Conservation (phyloP, 176 grass and related monocot genomes). For the Stipa capillata region DNA sequence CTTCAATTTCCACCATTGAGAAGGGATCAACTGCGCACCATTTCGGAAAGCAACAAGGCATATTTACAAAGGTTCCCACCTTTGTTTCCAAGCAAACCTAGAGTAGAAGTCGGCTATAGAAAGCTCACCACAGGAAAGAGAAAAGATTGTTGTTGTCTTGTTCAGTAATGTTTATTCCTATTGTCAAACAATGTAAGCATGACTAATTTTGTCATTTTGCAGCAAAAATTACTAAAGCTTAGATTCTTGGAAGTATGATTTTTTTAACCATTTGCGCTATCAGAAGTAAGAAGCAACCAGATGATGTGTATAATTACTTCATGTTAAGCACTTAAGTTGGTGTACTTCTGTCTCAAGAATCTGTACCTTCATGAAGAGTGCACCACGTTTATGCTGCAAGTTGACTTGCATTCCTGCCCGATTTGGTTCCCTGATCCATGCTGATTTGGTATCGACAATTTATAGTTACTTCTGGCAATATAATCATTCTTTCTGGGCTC, state of each 20-base stretch:
- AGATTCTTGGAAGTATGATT: not conserved
- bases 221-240: not conserved
- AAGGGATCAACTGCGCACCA: not conserved
- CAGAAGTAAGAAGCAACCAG: not conserved
- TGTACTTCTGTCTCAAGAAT: not conserved
- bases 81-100: constrained; percentile 42
- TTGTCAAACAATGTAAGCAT: constrained; percentile 1
- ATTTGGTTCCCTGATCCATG: constrained; percentile 42
- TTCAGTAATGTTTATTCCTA: not conserved
- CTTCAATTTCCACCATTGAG: constrained; percentile 37
- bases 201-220: not conserved
- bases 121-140: not conserved
- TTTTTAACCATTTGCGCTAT: not conserved
- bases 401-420: constrained; percentile 24
- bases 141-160: not conserved
- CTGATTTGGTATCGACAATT: constrained; percentile 21
- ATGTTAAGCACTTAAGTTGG: not conserved
- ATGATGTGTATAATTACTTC: not conserved
- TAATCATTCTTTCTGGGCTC: not conserved
- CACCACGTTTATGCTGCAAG: constrained; percentile 24
- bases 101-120: constrained; percentile 24
- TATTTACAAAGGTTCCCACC: constrained; percentile 39
- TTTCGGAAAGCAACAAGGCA: constrained; percentile 22
- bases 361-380: constrained; percentile 13
- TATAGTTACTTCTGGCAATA: constrained; percentile 20